Conservation (phyloP, 768 basidiomycete genomes). For the Trametes coccinea region DNA sequence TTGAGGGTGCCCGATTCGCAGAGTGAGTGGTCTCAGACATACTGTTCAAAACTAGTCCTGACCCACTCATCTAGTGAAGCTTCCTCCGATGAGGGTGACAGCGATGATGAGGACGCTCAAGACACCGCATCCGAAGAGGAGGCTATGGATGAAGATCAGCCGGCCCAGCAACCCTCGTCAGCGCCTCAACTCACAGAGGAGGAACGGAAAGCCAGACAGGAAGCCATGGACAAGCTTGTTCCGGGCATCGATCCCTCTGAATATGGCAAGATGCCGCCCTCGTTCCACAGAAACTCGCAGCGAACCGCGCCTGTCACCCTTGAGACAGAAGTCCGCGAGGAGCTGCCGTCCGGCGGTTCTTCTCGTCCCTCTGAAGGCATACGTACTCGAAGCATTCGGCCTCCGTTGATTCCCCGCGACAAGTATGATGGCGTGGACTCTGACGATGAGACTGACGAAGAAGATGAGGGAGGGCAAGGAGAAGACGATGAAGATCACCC, state of each 20-base stretch:
- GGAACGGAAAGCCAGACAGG: slow-evolving; percentile 47
- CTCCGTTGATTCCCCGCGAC: slow-evolving; percentile 79
- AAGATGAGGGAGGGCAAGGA: slow-evolving; percentile 47
- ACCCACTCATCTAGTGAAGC: slow-evolving; percentile 49
- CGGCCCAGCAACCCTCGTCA: slow-evolving; percentile 7
- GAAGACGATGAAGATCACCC: slow-evolving; percentile 83
- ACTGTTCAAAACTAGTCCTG: neutral
- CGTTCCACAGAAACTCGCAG: slow-evolving; percentile 71
- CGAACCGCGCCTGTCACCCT: slow-evolving; percentile 51
- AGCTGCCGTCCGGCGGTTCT: slow-evolving; percentile 7
- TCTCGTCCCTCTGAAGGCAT: slow-evolving; percentile 17
- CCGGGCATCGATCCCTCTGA: slow-evolving; percentile 77
- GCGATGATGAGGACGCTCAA: slow-evolving; percentile 41
- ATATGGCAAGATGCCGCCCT: slow-evolving; percentile 85
- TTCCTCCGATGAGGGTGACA: slow-evolving; percentile 61
- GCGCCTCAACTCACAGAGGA: slow-evolving; percentile 7
- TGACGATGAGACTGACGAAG: slow-evolving; percentile 81
- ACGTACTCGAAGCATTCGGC: slow-evolving; percentile 54
- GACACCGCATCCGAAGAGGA: slow-evolving; percentile 33
- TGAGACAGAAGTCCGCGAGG: slow-evolving; percentile 43
- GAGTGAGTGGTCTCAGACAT: slow-evolving; percentile 61
- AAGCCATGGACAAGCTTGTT: slow-evolving; percentile 79
- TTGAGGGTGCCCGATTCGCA: slow-evolving; percentile 86
- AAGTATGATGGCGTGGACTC: slow-evolving; percentile 92
- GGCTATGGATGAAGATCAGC: slow-evolving; percentile 39